phyloP scores from a whole-genome alignment of 352 stramenopile genomes.

The Phytophthora vignae region DNA sequence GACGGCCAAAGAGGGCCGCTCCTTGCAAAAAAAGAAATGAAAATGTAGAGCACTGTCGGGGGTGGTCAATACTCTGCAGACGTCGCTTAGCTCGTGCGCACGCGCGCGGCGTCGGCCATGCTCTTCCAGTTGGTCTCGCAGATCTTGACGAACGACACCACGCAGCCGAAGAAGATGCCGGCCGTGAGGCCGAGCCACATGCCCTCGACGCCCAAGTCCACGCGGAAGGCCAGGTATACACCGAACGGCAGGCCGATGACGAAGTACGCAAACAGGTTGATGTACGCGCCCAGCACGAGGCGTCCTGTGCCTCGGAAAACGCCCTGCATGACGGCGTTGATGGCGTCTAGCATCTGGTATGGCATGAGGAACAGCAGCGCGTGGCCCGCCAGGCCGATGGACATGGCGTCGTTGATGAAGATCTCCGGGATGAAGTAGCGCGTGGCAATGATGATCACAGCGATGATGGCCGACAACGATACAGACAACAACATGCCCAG shows the following conservation, averaged over 20 bases:
- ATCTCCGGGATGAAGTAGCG: constrained; percentile 59
- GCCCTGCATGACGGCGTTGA: constrained; percentile 83
- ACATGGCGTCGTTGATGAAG: constrained; percentile 80
- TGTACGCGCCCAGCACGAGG: constrained; percentile 59
- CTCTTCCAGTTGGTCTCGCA: constrained; percentile 62
- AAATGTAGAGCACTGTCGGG: not conserved
- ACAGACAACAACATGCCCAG: constrained; percentile 73
- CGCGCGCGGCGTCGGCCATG: constrained; percentile 62
- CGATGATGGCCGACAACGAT: constrained; percentile 49
- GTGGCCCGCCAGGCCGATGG: constrained; percentile 48
- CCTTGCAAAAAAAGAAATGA: constrained; percentile 22
- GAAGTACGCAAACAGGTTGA: constrained; percentile 80
- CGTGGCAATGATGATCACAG: constrained; percentile 51
- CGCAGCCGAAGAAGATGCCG: constrained; percentile 63
- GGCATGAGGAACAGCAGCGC: constrained; percentile 72
- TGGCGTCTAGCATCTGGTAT: constrained; percentile 71
- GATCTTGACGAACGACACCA: constrained; percentile 71
- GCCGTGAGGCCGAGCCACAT: constrained; percentile 74
- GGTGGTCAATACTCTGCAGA: not conserved
- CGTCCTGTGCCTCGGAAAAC: constrained; percentile 73
- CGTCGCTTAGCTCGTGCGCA: constrained; percentile 52
- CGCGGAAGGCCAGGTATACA: constrained; percentile 66
- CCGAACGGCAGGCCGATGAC: constrained; percentile 72
- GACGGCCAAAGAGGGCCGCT: constrained; percentile 1
- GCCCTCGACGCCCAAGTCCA: constrained; percentile 69